Percentiles rank a stretch among this genome's conserved stretches.
These are phyloP conservation scores for Triticum timopheevii DNA, from an alignment of 176 grass and related monocot species.

Conservation along the genomic window DNA sequence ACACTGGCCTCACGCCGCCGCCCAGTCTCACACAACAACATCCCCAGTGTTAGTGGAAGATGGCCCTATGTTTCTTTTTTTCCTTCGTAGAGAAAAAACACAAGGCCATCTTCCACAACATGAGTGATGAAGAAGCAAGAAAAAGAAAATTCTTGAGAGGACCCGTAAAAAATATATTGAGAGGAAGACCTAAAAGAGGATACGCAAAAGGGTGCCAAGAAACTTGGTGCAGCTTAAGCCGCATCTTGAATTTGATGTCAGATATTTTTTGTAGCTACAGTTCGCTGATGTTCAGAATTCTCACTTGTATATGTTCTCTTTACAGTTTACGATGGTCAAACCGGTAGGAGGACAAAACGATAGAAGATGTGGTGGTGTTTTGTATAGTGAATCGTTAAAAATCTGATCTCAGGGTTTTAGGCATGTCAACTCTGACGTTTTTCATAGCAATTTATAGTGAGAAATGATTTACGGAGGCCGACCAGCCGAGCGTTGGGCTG, in stretches of 20 bases:
- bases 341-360: neutral
- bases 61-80: no score
- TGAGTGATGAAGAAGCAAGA: conserved; percentile 63
- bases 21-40: no score
- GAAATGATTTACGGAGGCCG: no score
- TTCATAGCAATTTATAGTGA: no score
- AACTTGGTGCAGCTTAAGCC: conserved; percentile 56
- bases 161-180: conserved; percentile 15
- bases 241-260: conserved; percentile 34
- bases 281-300: neutral
- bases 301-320: neutral
- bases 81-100: no score
- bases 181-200: conserved; percentile 62
- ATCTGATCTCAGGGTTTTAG: no score
- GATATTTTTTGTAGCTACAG: neutral
- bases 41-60: no score
- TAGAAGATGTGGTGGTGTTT: neutral
- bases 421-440: no score
- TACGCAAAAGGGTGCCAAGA: conserved; percentile 40
- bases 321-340: neutral
- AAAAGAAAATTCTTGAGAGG: neutral
- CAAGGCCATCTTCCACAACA: neutral
- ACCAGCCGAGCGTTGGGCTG: no score
- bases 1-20: no score
- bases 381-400: no score